Percentiles rank a stretch among this genome's conserved stretches.
phyloP scores from a whole-genome alignment of 306 rosid species.

The Rosa chinensis region DNA sequence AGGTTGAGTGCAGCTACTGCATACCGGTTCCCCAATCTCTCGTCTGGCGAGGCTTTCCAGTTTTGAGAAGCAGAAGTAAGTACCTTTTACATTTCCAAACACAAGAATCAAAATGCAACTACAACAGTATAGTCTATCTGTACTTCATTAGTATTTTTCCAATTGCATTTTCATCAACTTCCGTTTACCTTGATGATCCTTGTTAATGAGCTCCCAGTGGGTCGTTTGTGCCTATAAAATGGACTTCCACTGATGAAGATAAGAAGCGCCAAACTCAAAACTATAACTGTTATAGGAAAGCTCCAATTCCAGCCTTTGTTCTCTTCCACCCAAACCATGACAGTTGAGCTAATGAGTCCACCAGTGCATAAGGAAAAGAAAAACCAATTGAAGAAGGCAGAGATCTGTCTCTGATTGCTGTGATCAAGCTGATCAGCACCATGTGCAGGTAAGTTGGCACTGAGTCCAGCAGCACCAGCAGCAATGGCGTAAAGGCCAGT shows the following conservation, averaged over 20 bases:
- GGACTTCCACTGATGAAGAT: conserved; percentile 28
- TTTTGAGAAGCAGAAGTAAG: conserved; percentile 26
- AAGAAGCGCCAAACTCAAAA: conserved; percentile 18
- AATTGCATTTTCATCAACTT: not conserved
- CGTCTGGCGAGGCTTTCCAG: not conserved
- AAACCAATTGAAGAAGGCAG: conserved; percentile 48
- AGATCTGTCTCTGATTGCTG: conserved; percentile 27
- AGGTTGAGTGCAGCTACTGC: not conserved
- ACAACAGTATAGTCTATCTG: not conserved
- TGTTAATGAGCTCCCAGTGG: conserved; percentile 34
- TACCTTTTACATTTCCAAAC: conserved; percentile 17
- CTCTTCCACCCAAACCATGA: conserved; percentile 43
- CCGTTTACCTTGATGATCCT: conserved; percentile 30
- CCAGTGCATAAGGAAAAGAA: conserved; percentile 33
- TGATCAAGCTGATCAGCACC: conserved; percentile 48
- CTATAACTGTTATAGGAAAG: conserved; percentile 21
- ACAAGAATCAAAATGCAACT: not conserved
- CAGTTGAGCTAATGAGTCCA: conserved; percentile 28
- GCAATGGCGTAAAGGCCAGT: conserved; percentile 36
- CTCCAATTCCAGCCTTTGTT: conserved; percentile 37
- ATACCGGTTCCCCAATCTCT: not conserved
- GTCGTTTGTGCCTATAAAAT: conserved; percentile 30
- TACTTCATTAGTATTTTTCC: not conserved
- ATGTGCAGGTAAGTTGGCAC: conserved; percentile 38
- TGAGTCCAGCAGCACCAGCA: conserved; percentile 33